These are phyloP conservation scores for Spinacia oleracea DNA, from an alignment of 179 eudicot genomes.

Conservation along the genomic window DNA sequence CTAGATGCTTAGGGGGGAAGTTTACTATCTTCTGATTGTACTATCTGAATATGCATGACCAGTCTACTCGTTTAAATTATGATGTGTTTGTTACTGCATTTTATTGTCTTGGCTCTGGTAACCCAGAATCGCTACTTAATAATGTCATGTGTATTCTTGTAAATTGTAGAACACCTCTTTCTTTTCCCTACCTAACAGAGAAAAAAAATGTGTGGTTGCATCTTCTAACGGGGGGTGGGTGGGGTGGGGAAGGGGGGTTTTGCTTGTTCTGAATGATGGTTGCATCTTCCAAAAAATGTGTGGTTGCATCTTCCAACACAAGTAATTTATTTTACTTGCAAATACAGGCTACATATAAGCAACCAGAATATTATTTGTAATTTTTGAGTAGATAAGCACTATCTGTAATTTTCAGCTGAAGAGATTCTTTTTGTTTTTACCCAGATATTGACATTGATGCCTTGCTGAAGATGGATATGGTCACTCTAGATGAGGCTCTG, in stretches of 20 bases:
- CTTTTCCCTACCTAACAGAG: neutral
- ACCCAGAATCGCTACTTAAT: neutral
- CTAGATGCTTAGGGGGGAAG: neutral
- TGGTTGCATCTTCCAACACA: neutral
- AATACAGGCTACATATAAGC: neutral
- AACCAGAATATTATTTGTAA: neutral
- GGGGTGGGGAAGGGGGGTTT: neutral
- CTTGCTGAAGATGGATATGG: constrained; percentile 77
- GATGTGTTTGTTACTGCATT: neutral
- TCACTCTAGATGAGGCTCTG: constrained; percentile 90
- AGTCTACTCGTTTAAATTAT: neutral
- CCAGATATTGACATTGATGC: constrained; percentile 79
- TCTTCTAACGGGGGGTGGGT: neutral
- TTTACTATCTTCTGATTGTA: constrained; percentile 5
- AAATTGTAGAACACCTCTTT: neutral
- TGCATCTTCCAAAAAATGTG: no score
- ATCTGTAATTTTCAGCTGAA: neutral
- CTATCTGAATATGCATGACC: no score
- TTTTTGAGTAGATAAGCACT: neutral
- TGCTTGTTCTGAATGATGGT: neutral
- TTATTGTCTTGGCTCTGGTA: neutral
- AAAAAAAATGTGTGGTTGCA: neutral
- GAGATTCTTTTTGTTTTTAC: constrained; percentile 16
- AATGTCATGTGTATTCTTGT: neutral
- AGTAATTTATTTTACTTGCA: neutral